Evolutionary conservation across 2,329 filamentous ascomycete genomes (phyloP).

Genomic region (Ascomycota sp.): DNA sequence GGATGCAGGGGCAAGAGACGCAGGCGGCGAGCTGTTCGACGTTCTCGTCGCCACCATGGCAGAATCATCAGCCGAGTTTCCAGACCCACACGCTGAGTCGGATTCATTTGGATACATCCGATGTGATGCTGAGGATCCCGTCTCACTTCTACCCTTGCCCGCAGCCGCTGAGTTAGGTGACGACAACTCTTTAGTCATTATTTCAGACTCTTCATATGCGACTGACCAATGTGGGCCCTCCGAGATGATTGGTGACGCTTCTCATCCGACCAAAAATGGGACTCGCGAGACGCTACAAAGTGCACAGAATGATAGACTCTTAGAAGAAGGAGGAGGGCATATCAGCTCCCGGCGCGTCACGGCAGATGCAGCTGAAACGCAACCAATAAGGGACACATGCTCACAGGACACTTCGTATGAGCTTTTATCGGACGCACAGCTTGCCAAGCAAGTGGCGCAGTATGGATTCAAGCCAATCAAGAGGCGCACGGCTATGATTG

Average conservation of each 20-base stretch:
- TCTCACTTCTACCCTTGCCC: background rate
- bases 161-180: background rate
- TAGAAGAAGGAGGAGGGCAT: conserved; percentile 1
- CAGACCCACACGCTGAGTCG: conserved; percentile 6
- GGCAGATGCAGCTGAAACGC: background rate
- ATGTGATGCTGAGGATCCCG: conserved; percentile 2
- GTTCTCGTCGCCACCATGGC: conserved; percentile 40
- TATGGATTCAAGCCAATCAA: conserved; percentile 59
- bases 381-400: background rate
- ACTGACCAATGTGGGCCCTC: conserved; percentile 1
- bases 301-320: too few species aligned
- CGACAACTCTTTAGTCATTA: conserved; percentile 6
- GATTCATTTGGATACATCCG: conserved; percentile 20
- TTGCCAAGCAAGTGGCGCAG: conserved; percentile 38
- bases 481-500: conserved; percentile 46
- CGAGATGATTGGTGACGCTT: conserved; percentile 2
- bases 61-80: conserved; percentile 16
- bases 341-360: too few species aligned
- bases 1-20: conserved; percentile 48
- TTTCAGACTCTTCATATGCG: conserved; percentile 10
- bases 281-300: too few species aligned
- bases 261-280: too few species aligned
- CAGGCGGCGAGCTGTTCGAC: conserved; percentile 41
- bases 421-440: conserved; percentile 38
- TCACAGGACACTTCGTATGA: conserved; percentile 32